Evolutionary conservation across 306 rosid species (phyloP).

Genomic region (Parietaria judaica): DNA sequence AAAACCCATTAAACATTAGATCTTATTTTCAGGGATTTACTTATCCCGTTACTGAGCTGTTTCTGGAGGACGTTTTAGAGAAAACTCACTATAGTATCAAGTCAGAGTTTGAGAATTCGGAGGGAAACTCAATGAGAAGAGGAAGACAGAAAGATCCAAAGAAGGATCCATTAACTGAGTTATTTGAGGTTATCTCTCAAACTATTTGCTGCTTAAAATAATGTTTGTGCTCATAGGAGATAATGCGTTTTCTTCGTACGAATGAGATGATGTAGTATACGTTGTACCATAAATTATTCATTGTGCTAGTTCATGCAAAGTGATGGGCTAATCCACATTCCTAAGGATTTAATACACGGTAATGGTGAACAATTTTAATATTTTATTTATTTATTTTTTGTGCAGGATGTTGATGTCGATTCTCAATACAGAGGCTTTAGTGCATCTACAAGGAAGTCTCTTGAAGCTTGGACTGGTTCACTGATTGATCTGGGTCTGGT

Average conservation of each 20-base stretch:
- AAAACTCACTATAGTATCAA: constrained; percentile 62
- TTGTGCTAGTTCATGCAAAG: no score
- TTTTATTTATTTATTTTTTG: neutral
- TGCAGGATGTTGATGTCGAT: constrained; percentile 73
- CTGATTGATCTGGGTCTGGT: constrained; percentile 93
- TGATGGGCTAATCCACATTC: no score
- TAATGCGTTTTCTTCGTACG: no score
- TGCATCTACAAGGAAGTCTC: constrained; percentile 66
- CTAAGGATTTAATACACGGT: no score
- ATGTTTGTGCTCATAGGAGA: no score
- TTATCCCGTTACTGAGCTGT: constrained; percentile 68
- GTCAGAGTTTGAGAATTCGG: constrained; percentile 65
- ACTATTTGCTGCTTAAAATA: neutral
- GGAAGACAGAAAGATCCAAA: constrained; percentile 80
- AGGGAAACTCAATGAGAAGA: constrained; percentile 64
- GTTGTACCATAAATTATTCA: no score
- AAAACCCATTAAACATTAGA: constrained; percentile 5
- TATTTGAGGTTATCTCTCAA: constrained; percentile 68
- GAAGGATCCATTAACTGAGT: constrained; percentile 77
- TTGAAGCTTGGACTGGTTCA: constrained; percentile 85
- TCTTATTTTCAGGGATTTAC: constrained; percentile 67
- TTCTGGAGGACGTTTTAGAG: constrained; percentile 88
- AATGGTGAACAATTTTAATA: no score
- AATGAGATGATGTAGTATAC: no score
- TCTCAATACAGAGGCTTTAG: constrained; percentile 51